phyloP scores from a whole-genome alignment of 257 asterid genomes.

The Penstemon eatonii region DNA sequence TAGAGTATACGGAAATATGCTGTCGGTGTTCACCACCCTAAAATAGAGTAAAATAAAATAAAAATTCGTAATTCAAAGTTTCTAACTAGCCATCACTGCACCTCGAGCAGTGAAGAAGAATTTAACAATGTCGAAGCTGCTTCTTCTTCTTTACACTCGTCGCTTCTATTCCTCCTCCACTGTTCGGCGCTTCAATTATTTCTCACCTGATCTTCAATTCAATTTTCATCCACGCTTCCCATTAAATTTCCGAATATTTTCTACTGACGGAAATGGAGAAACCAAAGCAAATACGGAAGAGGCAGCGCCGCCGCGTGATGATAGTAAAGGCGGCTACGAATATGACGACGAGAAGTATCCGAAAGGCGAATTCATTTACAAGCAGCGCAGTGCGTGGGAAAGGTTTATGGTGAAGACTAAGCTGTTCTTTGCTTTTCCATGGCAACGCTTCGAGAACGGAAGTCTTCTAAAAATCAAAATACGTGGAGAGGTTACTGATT shows the following conservation, averaged over 20 bases:
- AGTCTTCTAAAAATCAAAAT: conserved; percentile 57
- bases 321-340: conserved; percentile 20
- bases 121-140: conserved; percentile 23
- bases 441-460: conserved; percentile 67
- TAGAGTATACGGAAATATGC: too few species aligned
- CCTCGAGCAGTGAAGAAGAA: neutral
- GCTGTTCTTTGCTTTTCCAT: conserved; percentile 61
- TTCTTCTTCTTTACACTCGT: neutral
- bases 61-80: too few species aligned
- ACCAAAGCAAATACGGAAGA: conserved; percentile 15
- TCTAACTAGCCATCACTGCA: too few species aligned
- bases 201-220: conserved; percentile 7
- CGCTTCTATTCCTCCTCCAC: too few species aligned
- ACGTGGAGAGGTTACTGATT: conserved; percentile 56
- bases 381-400: conserved; percentile 50
- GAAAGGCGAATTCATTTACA: conserved; percentile 55
- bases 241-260: conserved; percentile 25
- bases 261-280: conserved; percentile 29
- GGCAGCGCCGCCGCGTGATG: conserved; percentile 7
- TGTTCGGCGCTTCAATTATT: conserved; percentile 28
- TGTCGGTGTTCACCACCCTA: too few species aligned
- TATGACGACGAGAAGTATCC: conserved; percentile 50
- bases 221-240: conserved; percentile 7
- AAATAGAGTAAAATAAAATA: too few species aligned
- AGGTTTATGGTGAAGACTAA: conserved; percentile 50